phyloP scores from a whole-genome alignment of 1,284 basidiomycete genomes.

The Phellopilus nigrolimitatus region DNA sequence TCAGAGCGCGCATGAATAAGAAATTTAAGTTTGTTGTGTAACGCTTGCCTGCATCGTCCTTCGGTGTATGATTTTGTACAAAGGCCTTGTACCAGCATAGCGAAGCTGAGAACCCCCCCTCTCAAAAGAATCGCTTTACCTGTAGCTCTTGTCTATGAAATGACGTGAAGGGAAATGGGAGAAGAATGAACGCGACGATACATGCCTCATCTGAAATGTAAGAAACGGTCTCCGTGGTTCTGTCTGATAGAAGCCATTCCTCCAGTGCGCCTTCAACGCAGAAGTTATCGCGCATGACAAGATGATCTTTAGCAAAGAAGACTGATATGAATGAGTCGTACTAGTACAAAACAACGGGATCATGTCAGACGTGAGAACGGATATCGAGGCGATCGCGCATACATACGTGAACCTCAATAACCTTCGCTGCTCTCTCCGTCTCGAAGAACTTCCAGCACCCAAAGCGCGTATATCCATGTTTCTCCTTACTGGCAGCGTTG shows the following conservation, averaged over 20 bases:
- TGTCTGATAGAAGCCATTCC: constrained; percentile 28
- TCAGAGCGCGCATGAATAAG: too few species aligned
- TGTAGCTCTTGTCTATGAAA: background rate
- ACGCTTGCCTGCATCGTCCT: too few species aligned
- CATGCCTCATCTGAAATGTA: constrained; percentile 1
- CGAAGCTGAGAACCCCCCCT: background rate
- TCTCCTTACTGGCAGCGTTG: constrained; percentile 25
- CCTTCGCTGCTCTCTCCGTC: constrained; percentile 22
- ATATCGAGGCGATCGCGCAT: too few species aligned
- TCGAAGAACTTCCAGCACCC: constrained; percentile 30
- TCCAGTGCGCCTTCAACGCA: constrained; percentile 25
- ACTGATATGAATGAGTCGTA: too few species aligned
- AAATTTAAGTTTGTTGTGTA: too few species aligned
- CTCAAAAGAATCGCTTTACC: constrained; percentile 1
- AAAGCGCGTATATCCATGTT: constrained; percentile 31
- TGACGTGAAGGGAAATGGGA: background rate
- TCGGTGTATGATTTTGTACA: background rate
- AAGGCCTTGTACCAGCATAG: constrained; percentile 27
- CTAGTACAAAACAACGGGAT: background rate
- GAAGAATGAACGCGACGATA: constrained; percentile 22
- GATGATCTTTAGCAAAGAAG: constrained; percentile 25
- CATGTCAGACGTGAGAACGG: background rate
- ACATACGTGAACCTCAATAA: constrained; percentile 28
- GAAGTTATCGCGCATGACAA: constrained; percentile 26
- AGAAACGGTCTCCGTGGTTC: constrained; percentile 16